Evolutionary conservation across 768 basidiomycete genomes (phyloP).

Genomic region (Tricholoma sp.): DNA sequence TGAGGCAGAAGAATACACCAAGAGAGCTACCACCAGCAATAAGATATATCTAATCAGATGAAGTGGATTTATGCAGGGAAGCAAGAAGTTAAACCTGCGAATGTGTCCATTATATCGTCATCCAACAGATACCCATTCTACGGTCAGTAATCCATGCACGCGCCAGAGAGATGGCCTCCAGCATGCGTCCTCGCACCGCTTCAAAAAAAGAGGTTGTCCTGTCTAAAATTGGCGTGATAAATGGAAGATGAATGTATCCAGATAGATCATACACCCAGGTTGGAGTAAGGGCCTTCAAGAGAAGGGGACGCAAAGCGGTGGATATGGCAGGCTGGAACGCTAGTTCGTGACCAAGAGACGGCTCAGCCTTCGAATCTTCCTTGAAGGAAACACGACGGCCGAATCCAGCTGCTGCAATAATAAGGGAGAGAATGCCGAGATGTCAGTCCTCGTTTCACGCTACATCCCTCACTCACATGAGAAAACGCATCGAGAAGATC

Average conservation of each 20-base stretch:
- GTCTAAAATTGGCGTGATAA: slow-evolving; percentile 26
- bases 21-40: slow-evolving; percentile 39
- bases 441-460: neutral
- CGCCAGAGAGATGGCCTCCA: slow-evolving; percentile 34
- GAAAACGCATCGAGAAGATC: slow-evolving; percentile 21
- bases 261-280: slow-evolving; percentile 28
- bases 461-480: slow-evolving; percentile 13
- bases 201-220: slow-evolving; percentile 28
- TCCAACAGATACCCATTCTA: slow-evolving; percentile 30
- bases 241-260: slow-evolving; percentile 26
- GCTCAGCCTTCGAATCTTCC: slow-evolving; percentile 21
- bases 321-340: slow-evolving; percentile 30
- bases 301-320: slow-evolving; percentile 23
- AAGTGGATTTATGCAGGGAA: neutral
- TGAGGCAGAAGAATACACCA: too few species aligned
- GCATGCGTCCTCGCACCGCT: slow-evolving; percentile 34
- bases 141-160: slow-evolving; percentile 29
- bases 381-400: slow-evolving; percentile 31
- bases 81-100: slow-evolving; percentile 26
- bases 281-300: slow-evolving; percentile 28
- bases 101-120: slow-evolving; percentile 41
- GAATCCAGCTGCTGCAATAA: slow-evolving; percentile 38
- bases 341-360: slow-evolving; percentile 27
- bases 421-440: neutral
- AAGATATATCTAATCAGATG: slow-evolving; percentile 34